Evolutionary conservation across 2,329 filamentous ascomycete genomes (phyloP), one percentile per base, ranked within the genome.

Genomic region (Cercospora brassicicola): DNA sequence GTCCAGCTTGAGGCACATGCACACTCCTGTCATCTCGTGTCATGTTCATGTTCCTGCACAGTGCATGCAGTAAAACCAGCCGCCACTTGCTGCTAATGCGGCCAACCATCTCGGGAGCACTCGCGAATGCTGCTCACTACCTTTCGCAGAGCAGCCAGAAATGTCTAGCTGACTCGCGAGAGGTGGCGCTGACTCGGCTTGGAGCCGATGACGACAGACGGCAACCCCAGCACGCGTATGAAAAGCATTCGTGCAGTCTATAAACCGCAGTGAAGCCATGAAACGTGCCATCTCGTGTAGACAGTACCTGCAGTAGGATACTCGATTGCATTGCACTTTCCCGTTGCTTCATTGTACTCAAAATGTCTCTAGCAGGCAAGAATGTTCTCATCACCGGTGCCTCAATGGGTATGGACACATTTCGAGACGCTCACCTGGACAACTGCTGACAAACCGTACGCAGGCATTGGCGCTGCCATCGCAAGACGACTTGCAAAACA

Each of bases 401-500:
- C 26, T 69, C 67, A 26, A 71, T 71, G 66, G 68, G 65, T 69
- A 45, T 31, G 65, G n/a, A 30, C 11, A 8, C 26, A 51, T 4
- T 51, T 48, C 63, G 60, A 15, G 15, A 57, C 13, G 20, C 4
- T 20, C 45, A 23, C 59, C 42, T 31, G n/a, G 20, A 36, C n/a
- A 36, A 33, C 23, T 51, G 57, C 48, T 60, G 13, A 64, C 23
- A 59, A 10, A 39, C 56, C 20, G 36, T 15, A 7, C 31, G 42
- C 53, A 72, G 81, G 82, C 51, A 84, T 85, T 39, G 83, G 83
- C 18, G 79, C 79, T 53, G 77, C 80, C 4, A 84, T 84, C 26
- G 81, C 82, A 6, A 71, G 72, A 4, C 72, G 78, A 3, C 72
- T 84, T 3, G 82, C 80, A 11, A 69, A 75, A 11, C 76, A 80